Evolutionary conservation across 202 grass and related monocot genomes (phyloP).

Genomic region (Schoenoplectus tabernaemontani): DNA sequence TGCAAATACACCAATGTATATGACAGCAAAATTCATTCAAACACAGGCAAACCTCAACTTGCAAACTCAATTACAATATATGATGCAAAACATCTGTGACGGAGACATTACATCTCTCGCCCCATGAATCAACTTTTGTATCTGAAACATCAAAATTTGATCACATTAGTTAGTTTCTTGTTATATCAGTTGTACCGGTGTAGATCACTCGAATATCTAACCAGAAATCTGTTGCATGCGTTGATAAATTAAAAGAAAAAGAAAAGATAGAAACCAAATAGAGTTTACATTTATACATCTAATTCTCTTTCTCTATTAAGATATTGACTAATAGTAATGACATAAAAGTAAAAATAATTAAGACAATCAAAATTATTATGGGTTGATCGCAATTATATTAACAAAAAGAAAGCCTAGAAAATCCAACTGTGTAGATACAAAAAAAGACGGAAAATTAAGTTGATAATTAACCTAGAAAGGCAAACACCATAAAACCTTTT

Average conservation of each 20-base stretch:
- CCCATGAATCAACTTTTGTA: constrained; percentile 65
- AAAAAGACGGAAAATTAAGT: background rate
- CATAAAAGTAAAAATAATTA: background rate
- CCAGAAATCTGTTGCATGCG: background rate
- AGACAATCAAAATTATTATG: background rate
- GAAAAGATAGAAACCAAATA: background rate
- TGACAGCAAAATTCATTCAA: background rate
- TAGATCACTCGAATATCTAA: background rate
- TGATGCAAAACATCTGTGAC: constrained; percentile 48
- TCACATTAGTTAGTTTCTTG: background rate
- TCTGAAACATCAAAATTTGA: constrained; percentile 38
- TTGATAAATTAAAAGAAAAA: background rate
- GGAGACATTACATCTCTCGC: constrained; percentile 60
- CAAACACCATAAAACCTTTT: background rate
- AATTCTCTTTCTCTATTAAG: background rate
- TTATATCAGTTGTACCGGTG: background rate
- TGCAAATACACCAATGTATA: background rate
- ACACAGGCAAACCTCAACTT: background rate
- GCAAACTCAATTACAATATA: background rate
- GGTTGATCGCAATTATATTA: background rate
- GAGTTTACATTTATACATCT: background rate
- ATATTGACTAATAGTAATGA: background rate
- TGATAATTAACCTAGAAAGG: constrained; percentile 1
- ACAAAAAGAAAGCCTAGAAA: background rate
- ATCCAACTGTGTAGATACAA: background rate